A percentile compares a stretch with the other conserved stretches of the same genome.
Conservation (phyloP, 169 alveolate genomes). For the Plasmodium knowlesi region DNA sequence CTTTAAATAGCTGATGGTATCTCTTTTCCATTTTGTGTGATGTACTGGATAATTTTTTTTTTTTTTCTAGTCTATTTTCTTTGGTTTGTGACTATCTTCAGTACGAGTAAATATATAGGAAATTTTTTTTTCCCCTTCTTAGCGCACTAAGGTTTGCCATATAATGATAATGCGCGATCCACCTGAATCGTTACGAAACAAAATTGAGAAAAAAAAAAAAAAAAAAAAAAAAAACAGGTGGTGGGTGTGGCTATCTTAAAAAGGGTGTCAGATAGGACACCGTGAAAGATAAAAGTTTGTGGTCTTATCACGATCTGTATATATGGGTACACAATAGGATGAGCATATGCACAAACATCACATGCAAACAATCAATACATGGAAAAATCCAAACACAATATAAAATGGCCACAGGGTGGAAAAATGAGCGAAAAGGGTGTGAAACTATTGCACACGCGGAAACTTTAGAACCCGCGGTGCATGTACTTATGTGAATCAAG, state of each 20-base stretch:
- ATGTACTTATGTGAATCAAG: not conserved
- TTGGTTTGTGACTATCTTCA: not conserved
- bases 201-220: not conserved
- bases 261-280: not conserved
- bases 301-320: not conserved
- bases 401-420: not conserved
- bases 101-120: not conserved
- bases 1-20: slow-evolving; percentile 64
- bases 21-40: slow-evolving; percentile 53
- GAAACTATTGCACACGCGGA: not conserved
- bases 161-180: not conserved
- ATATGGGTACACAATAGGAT: not conserved
- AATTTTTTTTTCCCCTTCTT: not conserved
- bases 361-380: not conserved
- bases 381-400: not conserved
- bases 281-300: not conserved
- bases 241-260: not conserved
- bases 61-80: not conserved
- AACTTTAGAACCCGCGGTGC: not conserved
- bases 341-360: not conserved
- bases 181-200: not conserved
- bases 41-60: not conserved
- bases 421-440: not conserved
- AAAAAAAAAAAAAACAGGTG: not conserved
- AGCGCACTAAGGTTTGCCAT: not conserved